phyloP scores from a whole-genome alignment of 225 moss, liverwort and hornwort genomes.

The Marchantia paleacea region DNA sequence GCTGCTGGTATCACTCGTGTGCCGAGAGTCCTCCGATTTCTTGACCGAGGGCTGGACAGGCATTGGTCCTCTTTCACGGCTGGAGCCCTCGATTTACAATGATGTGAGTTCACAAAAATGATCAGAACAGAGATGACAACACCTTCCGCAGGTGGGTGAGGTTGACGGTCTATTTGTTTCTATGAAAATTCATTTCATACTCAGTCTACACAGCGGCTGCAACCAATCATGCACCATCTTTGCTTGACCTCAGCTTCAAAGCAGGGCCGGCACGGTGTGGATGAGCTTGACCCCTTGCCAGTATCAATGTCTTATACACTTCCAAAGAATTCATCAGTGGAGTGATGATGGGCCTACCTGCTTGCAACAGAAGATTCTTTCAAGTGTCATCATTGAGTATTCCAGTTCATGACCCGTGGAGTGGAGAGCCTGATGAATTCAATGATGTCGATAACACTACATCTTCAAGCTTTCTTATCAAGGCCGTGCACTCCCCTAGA shows the following conservation, averaged over 20 bases:
- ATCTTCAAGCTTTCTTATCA: not conserved
- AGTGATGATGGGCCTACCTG: conserved; percentile 1
- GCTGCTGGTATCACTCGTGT: not conserved
- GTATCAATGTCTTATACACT: not conserved
- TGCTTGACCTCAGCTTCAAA: not conserved
- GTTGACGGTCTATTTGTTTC: not conserved
- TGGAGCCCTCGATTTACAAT: not conserved
- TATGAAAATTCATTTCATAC: not conserved
- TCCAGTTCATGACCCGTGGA: not conserved
- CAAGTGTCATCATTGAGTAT: not conserved
- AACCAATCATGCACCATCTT: not conserved
- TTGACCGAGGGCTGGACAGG: not conserved
- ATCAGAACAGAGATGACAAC: not conserved
- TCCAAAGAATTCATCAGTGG: not conserved
- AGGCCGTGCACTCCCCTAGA: not conserved
- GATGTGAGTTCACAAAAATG: not conserved
- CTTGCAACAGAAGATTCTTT: not conserved
- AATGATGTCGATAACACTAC: not conserved
- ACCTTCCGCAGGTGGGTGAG: not conserved
- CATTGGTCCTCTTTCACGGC: not conserved
- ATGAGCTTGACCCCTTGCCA: not conserved
- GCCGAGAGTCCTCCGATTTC: not conserved
- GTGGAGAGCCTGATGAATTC: not conserved
- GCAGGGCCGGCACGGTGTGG: not conserved
- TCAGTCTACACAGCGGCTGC: not conserved